Percentiles rank a stretch among this genome's conserved stretches.
phyloP scores from a whole-genome alignment of 2,329 filamentous ascomycete species.

The Ophiostoma australiae region DNA sequence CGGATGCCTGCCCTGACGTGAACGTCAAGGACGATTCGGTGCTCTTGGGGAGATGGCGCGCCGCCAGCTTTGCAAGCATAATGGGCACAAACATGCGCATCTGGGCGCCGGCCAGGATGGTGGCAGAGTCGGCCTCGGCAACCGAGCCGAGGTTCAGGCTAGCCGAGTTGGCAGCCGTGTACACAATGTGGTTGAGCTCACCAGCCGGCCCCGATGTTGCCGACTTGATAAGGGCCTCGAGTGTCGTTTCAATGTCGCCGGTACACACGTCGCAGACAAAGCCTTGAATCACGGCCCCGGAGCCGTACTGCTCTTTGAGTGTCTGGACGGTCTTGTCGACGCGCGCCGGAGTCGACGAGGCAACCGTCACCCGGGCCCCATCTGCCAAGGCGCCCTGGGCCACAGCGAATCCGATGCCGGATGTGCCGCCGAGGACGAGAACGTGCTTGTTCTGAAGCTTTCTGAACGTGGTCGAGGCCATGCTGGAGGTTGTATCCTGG shows the following conservation, averaged over 20 bases:
- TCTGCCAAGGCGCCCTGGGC: not conserved
- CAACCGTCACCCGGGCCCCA: not conserved
- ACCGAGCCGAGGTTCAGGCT: constrained; percentile 28
- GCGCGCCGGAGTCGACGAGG: not conserved
- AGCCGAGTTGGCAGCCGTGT: constrained; percentile 32
- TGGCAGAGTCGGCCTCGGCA: constrained; percentile 31
- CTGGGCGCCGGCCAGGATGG: not conserved
- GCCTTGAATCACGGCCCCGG: not conserved
- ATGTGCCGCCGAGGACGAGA: constrained; percentile 59
- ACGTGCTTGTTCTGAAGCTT: constrained; percentile 40
- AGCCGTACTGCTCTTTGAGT: not conserved
- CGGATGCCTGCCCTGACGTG: constrained; percentile 49
- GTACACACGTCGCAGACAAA: not conserved
- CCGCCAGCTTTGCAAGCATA: not conserved
- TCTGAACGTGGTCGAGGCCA: constrained; percentile 29
- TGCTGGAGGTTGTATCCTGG: not conserved
- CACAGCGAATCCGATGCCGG: constrained; percentile 51
- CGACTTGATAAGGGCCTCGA: not conserved
- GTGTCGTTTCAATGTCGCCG: not conserved
- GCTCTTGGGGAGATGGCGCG: constrained; percentile 22
- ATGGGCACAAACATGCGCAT: constrained; percentile 8
- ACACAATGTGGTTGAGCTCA: constrained; percentile 40
- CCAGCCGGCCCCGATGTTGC: constrained; percentile 47
- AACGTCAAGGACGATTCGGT: constrained; percentile 48
- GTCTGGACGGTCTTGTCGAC: not conserved